These are phyloP conservation scores for Primulina tabacum DNA, from an alignment of 257 asterid genomes.

Conservation along the genomic window DNA sequence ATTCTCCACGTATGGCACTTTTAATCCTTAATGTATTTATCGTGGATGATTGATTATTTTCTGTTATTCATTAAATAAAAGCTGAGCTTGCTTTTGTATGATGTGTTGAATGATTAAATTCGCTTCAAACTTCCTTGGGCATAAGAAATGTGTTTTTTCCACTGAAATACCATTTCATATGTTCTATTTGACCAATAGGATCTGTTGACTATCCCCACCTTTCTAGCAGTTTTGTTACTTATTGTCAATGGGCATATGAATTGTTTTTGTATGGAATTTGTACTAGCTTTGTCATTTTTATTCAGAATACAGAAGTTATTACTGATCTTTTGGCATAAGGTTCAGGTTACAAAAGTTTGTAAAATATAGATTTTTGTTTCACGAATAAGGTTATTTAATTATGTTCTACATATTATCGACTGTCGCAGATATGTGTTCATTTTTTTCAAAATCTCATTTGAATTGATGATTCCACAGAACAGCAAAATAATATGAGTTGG, in stretches of 20 bases:
- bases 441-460: background rate
- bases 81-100: background rate
- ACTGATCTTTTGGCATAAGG: slow-evolving; percentile 1
- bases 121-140: slow-evolving; percentile 6
- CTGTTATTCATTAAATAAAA: background rate
- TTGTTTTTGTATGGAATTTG: background rate
- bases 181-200: background rate
- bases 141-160: slow-evolving; percentile 1
- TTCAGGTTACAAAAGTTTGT: background rate
- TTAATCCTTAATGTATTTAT: background rate
- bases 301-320: background rate
- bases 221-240: background rate
- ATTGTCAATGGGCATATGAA: background rate
- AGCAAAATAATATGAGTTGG: background rate
- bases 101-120: slow-evolving; percentile 11
- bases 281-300: background rate
- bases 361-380: background rate
- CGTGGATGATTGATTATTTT: background rate
- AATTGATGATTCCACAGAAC: background rate
- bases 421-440: background rate
- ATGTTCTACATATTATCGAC: background rate
- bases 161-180: background rate
- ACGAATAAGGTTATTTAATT: background rate
- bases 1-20: slow-evolving; percentile 7
- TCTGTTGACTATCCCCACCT: background rate